phyloP scores from a whole-genome alignment of 1,284 basidiomycete species.

The Sporisorium graminicola region DNA sequence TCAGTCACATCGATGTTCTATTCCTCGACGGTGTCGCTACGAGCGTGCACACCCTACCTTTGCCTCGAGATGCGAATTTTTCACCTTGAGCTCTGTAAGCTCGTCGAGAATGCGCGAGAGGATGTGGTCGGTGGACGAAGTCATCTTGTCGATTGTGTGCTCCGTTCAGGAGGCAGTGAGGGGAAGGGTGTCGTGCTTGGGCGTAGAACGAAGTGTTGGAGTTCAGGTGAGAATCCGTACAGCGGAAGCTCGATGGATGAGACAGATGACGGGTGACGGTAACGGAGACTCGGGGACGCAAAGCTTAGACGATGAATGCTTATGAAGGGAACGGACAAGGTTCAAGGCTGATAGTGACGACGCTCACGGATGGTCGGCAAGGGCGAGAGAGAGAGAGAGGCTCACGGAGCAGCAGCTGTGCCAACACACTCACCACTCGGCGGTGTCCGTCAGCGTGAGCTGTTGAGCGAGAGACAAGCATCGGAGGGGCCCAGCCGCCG shows the following conservation, averaged over 20 bases:
- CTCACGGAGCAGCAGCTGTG: too few species aligned
- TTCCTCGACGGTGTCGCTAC: not conserved
- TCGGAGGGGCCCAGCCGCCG: not conserved
- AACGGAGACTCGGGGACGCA: not conserved
- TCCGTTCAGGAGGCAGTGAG: not conserved
- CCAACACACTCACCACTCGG: not conserved
- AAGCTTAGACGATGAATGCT: not conserved
- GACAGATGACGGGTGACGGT: not conserved
- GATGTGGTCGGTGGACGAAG: conserved; percentile 42
- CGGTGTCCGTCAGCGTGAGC: not conserved
- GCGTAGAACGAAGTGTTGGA: too few species aligned
- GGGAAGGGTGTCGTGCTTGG: not conserved
- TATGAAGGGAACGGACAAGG: not conserved
- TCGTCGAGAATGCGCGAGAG: conserved; percentile 58
- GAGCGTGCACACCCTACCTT: conserved; percentile 42
- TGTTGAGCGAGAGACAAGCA: not conserved
- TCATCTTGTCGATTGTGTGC: conserved; percentile 11
- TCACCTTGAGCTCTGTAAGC: conserved; percentile 59
- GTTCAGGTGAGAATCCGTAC: not conserved
- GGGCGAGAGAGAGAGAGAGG: not conserved
- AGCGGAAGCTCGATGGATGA: not conserved
- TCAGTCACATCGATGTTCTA: not conserved
- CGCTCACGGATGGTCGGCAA: conserved; percentile 18
- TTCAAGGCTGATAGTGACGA: not conserved
- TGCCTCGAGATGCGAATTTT: conserved; percentile 60